A percentile compares a stretch with the other conserved stretches of the same genome.
These are phyloP conservation scores for Echium plantagineum DNA, from an alignment of 257 asterid genomes.

Conservation along the genomic window DNA sequence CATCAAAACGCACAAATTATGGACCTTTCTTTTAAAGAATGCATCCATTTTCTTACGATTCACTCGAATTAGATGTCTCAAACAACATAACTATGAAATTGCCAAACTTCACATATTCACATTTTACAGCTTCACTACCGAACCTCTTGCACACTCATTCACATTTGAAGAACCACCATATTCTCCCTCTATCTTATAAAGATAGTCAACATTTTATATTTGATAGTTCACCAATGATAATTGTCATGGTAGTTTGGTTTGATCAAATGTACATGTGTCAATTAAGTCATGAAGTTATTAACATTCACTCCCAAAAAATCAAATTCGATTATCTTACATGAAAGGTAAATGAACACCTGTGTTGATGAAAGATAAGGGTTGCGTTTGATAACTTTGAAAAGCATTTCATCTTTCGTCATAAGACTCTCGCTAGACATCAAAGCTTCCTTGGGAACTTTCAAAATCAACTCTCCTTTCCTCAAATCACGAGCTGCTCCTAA, in stretches of 20 bases:
- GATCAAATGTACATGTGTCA: neutral
- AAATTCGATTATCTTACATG: too few species aligned
- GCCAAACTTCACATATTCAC: neutral
- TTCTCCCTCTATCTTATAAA: neutral
- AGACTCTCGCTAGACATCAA: conserved; percentile 53
- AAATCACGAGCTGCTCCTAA: conserved; percentile 67
- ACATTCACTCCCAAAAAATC: too few species aligned
- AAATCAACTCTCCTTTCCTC: conserved; percentile 60
- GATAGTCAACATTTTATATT: neutral
- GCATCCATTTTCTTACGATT: neutral
- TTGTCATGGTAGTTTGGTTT: too few species aligned
- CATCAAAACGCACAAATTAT: neutral
- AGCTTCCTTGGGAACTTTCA: conserved; percentile 69
- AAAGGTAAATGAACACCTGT: conserved; percentile 34
- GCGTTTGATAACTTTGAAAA: conserved; percentile 32
- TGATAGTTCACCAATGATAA: too few species aligned
- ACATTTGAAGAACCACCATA: neutral
- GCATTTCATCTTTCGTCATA: conserved; percentile 24
- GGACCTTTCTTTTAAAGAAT: neutral
- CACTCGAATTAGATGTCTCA: neutral
- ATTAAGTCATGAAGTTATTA: too few species aligned
- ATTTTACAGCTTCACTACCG: neutral
- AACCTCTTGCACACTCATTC: neutral
- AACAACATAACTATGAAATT: neutral
- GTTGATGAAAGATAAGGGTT: conserved; percentile 43